Conservation (phyloP, 1,284 basidiomycete species). For the Schizopora paradoxa region DNA sequence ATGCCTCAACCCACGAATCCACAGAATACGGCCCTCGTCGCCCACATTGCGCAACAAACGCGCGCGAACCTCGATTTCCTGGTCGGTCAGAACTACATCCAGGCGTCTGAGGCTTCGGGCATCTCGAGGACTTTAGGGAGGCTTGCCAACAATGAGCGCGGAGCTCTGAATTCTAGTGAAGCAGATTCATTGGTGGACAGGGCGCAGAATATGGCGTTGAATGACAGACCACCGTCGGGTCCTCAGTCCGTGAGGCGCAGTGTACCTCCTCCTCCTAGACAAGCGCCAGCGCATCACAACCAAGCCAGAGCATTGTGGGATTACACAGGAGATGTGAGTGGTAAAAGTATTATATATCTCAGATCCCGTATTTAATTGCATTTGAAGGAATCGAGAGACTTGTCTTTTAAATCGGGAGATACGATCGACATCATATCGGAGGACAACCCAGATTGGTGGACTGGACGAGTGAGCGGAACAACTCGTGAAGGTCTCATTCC, state of each 20-base stretch:
- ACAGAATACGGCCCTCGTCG: constrained; percentile 11
- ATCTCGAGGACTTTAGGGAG: constrained; percentile 8
- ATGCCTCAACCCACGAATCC: neutral
- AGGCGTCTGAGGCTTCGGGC: constrained; percentile 15
- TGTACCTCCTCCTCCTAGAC: constrained; percentile 8
- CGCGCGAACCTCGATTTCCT: constrained; percentile 19
- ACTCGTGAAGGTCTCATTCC: constrained; percentile 58
- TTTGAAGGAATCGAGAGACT: constrained; percentile 30
- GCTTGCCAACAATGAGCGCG: neutral
- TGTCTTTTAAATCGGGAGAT: constrained; percentile 41
- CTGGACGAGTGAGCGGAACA: constrained; percentile 32
- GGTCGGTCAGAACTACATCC: constrained; percentile 18
- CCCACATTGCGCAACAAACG: constrained; percentile 17
- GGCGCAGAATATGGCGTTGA: neutral
- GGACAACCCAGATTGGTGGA: constrained; percentile 39
- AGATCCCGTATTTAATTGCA: too few species aligned
- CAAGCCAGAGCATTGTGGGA: constrained; percentile 24
- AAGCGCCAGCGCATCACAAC: neutral
- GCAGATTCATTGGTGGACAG: too few species aligned
- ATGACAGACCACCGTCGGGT: constrained; percentile 10
- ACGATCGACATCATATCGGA: constrained; percentile 33
- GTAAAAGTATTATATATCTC: too few species aligned
- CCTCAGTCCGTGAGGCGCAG: constrained; percentile 10
- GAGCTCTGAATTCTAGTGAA: too few species aligned
- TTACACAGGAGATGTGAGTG: constrained; percentile 19